Conservation (phyloP, 2,329 filamentous ascomycete species). For the Fusarium decemcellulare region DNA sequence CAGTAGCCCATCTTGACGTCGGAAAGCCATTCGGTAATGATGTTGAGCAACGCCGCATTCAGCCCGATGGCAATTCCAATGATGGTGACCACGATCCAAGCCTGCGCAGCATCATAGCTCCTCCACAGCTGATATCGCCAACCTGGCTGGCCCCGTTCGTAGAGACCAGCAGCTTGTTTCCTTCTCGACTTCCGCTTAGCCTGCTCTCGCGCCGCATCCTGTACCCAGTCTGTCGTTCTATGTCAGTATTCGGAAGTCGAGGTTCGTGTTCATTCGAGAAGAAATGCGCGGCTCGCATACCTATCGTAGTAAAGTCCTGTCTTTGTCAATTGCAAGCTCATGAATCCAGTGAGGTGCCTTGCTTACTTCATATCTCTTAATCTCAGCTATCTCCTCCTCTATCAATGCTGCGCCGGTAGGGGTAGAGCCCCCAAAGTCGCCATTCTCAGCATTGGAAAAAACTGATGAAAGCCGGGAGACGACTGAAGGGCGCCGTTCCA, state of each 20-base stretch:
- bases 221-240: slow-evolving; percentile 84
- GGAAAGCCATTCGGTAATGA: slow-evolving; percentile 95
- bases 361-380: slow-evolving; percentile 91
- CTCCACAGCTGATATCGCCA: slow-evolving; percentile 88
- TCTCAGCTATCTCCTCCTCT: slow-evolving; percentile 96
- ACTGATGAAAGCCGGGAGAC: slow-evolving; percentile 77
- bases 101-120: slow-evolving; percentile 95
- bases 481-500: slow-evolving; percentile 67
- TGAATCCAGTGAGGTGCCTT: slow-evolving; percentile 4
- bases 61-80: slow-evolving; percentile 94
- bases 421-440: slow-evolving; percentile 66
- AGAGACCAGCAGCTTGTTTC: slow-evolving; percentile 79
- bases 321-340: slow-evolving; percentile 47
- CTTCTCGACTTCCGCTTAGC: slow-evolving; percentile 82
- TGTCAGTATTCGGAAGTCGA: slow-evolving; percentile 49
- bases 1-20: slow-evolving; percentile 98
- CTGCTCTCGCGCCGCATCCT: slow-evolving; percentile 94
- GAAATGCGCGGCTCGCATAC: slow-evolving; percentile 56
- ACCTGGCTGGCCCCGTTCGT: slow-evolving; percentile 76
- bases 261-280: slow-evolving; percentile 6
- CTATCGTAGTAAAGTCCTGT: slow-evolving; percentile 93
- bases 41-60: slow-evolving; percentile 94
- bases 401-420: slow-evolving; percentile 77
- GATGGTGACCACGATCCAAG: slow-evolving; percentile 96
- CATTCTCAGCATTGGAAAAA: slow-evolving; percentile 75